Base-by-base conservation (phyloP, 2,329 filamentous ascomycete species). In the Arthrobotrys megalospora region DNA sequence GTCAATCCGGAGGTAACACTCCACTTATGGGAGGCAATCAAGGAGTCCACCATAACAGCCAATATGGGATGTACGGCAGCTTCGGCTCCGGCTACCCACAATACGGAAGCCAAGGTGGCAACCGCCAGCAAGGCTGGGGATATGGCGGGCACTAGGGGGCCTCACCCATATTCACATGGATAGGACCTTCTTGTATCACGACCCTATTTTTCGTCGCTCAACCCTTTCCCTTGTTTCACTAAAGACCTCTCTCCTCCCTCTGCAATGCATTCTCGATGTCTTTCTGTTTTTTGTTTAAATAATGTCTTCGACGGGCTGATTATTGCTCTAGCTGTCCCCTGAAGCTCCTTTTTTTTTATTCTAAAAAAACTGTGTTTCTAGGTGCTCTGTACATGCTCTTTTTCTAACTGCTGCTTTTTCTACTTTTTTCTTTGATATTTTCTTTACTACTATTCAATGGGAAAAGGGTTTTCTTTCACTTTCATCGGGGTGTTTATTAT, bases 141-240 rank as follows among this genome's bases (percentile, higher is more conserved):
- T 78, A 78, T 50, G 75, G 75, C 60, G 75, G 75, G 71, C 75
- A 78, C 38, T 78, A 78, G 75, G 67, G 69, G 47, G 50, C 55
- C 12, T 43, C 7, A 16, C 34, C 36, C 4, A 28, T 60, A 28
- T 41, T 60, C 55, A 34, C 21, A 43, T 60, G 19, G 55, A 43
- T 43, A 14, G 45, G 28, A 8, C 41, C 50, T 16, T 32, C 28
- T 32, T 52, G 41, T 6, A 14, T 38, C 16, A 12, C 34, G 11
- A 43, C 34, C 12, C 38, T 7, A 12, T 62, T 58, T 38, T 48
- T 60, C 41, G 34, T 45, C 21, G 45, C 48, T 41, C 60, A 41
- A 64, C 55, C 58, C 24, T 78, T 63, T 62, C 50, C 62, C 62
- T 66, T 19, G 43, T 75, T 75, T 63, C 60, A 32, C 50, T 63